Base-by-base conservation (phyloP, 805 yeast species). In the Cyberlindnera mrakii region DNA sequence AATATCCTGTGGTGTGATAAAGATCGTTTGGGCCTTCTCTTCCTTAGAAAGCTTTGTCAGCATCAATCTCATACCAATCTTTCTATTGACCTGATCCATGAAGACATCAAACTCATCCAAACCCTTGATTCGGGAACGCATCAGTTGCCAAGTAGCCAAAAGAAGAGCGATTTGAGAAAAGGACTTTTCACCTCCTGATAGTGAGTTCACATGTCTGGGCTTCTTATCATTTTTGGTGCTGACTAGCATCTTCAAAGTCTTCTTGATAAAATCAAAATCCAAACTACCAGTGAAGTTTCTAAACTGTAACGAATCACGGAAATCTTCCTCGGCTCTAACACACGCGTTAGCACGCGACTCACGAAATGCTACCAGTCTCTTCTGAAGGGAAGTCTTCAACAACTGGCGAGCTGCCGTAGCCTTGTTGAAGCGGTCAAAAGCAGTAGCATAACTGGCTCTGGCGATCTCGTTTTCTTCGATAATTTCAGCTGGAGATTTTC, bases 181-280 rank as follows among this genome's bases (percentile, higher is more conserved):
- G 0, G 97, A 88, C 59, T 90, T 90, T 60, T 93, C 99, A 37
- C 99, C 99, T 31, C 99, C 99, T 1, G 96, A 88, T 20, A 91
- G 71, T 0, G 96, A 83, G 50, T 81, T 85, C 4, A 87, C 87
- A 32, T 82, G 78, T 51, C 96, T 71, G 29, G 76, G 69, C 23
- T 72, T 72, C 33, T 71, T 74, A 45, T 76, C 80, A 39, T 70
- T 75, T 46, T 76, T 75, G 0, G 89, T 82, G 23, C 82, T 73
- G 2, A 82, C 86, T 43, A 72, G 63, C 63, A 85, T 71, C 20
- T 72, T 68, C 46, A 85, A 63, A n/a, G 67, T 66, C 41, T 70
- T 69, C 9, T 69, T 65, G 6, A 62, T 67, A 46, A 73, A 75
- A 49, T 82, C 83, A 58, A 91, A 82, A 14, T 70, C 70, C 35